These are phyloP conservation scores for Trichoderma cornu-damae DNA, from an alignment of 2,329 filamentous ascomycete genomes.

Conservation along the genomic window DNA sequence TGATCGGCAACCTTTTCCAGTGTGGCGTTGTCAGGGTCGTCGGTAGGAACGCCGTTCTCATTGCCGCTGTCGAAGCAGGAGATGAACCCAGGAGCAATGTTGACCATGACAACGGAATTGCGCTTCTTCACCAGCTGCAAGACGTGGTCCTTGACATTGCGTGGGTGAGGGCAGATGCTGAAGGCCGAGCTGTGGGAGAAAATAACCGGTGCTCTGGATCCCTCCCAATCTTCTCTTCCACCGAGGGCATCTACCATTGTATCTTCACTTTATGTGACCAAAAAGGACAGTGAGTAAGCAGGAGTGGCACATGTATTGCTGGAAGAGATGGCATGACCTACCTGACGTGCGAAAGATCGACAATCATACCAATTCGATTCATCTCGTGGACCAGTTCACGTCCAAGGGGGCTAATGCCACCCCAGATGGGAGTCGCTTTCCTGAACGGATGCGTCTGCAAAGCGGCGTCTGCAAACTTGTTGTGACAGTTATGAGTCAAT, in stretches of 20 bases:
- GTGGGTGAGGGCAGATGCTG: slow-evolving; percentile 75
- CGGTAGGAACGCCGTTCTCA: slow-evolving; percentile 61
- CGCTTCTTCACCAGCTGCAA: slow-evolving; percentile 68
- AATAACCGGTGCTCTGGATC: slow-evolving; percentile 76
- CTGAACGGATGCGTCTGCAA: slow-evolving; percentile 51
- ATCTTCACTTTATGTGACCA: slow-evolving; percentile 49
- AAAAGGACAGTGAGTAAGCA: neutral
- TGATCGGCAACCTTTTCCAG: slow-evolving; percentile 74
- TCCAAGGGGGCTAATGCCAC: slow-evolving; percentile 68
- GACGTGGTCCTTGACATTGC: slow-evolving; percentile 84
- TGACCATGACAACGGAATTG: slow-evolving; percentile 82
- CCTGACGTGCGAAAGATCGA: slow-evolving; percentile 73
- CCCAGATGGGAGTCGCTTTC: slow-evolving; percentile 56
- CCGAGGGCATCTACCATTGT: slow-evolving; percentile 82
- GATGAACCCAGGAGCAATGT: slow-evolving; percentile 78
- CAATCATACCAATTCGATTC: slow-evolving; percentile 92
- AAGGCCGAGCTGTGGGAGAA: slow-evolving; percentile 85
- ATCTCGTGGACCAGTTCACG: slow-evolving; percentile 72
- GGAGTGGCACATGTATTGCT: neutral
- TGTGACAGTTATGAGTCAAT: slow-evolving; percentile 90
- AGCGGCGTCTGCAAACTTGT: slow-evolving; percentile 81
- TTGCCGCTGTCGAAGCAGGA: slow-evolving; percentile 61
- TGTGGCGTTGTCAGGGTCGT: slow-evolving; percentile 63
- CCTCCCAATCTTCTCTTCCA: slow-evolving; percentile 57
- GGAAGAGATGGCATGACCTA: slow-evolving; percentile 19